These are phyloP conservation scores for Shiraia bambusicola DNA, from an alignment of 2,329 filamentous ascomycete species.

Conservation along the genomic window DNA sequence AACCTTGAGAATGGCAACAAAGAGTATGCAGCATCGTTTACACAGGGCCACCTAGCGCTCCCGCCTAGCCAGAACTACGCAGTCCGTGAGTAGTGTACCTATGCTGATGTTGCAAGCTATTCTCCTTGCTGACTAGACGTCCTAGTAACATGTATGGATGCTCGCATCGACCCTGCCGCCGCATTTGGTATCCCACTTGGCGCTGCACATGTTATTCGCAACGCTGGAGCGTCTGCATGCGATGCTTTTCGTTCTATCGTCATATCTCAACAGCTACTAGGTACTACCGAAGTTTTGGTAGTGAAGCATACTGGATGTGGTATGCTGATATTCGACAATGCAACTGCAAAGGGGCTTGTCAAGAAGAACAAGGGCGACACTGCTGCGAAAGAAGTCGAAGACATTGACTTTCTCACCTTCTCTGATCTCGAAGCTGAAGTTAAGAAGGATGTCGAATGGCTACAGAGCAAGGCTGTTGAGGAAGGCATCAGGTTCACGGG, in stretches of 20 bases:
- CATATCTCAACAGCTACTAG: conserved; percentile 77
- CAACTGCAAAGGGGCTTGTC: conserved; percentile 57
- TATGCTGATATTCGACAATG: conserved; percentile 69
- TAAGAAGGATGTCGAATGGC: conserved; percentile 63
- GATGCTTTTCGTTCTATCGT: conserved; percentile 74
- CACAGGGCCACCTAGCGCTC: conserved; percentile 65
- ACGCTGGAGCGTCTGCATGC: conserved; percentile 60
- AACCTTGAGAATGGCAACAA: conserved; percentile 61
- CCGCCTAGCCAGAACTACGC: conserved; percentile 71
- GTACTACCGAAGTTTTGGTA: conserved; percentile 72
- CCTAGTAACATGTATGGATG: conserved; percentile 78
- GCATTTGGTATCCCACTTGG: conserved; percentile 72
- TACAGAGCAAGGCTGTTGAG: conserved; percentile 63
- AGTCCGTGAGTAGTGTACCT: conserved; percentile 51
- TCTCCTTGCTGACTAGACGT: background rate
- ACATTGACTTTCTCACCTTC: conserved; percentile 67
- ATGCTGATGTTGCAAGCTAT: conserved; percentile 4
- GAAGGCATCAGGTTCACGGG: conserved; percentile 64
- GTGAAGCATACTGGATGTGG: conserved; percentile 76
- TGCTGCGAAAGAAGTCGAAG: conserved; percentile 49
- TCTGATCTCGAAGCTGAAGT: conserved; percentile 59
- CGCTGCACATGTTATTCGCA: conserved; percentile 77
- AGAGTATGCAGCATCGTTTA: conserved; percentile 61
- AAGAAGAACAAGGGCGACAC: conserved; percentile 59
- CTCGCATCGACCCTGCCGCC: conserved; percentile 66